Percentiles rank a stretch among this genome's conserved stretches.
These are phyloP conservation scores for Atkinsonella texensis DNA, from an alignment of 2,329 filamentous ascomycete species.

Conservation along the genomic window DNA sequence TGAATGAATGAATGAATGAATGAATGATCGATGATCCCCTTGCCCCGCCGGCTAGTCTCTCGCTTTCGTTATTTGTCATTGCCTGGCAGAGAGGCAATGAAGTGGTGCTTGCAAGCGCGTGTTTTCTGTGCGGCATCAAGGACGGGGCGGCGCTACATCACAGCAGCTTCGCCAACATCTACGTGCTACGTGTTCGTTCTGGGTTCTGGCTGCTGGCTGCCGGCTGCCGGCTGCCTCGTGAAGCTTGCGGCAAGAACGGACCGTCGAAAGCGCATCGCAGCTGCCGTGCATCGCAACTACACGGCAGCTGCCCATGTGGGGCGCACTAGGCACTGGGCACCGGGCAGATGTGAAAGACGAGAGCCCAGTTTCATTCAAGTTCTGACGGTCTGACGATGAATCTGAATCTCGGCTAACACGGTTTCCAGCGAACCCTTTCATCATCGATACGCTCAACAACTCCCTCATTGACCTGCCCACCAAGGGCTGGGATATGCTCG, in stretches of 20 bases:
- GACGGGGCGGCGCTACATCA: background rate
- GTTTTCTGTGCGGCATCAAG: background rate
- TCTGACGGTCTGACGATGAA: background rate
- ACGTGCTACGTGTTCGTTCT: background rate
- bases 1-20: no score
- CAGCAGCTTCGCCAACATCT: background rate
- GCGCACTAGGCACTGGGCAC: background rate
- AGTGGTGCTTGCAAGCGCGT: background rate
- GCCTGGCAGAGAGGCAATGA: no score
- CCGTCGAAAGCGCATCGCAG: background rate
- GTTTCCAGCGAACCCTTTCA: slow-evolving; percentile 24
- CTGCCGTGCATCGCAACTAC: background rate
- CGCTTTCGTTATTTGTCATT: no score
- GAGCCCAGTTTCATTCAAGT: background rate
- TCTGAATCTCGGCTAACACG: slow-evolving; percentile 4
- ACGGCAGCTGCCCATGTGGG: background rate
- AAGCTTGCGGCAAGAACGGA: background rate
- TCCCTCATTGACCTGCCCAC: slow-evolving; percentile 24
- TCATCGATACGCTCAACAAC: slow-evolving; percentile 28
- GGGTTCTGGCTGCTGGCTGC: no score
- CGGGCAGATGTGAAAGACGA: background rate
- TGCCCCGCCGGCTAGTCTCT: background rate
- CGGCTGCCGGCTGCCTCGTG: no score
- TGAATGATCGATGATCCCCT: no score
- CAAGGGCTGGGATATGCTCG: slow-evolving; percentile 23